Evolutionary conservation across 2,329 filamentous ascomycete species (phyloP).

Genomic region (Didymella keratinophila): DNA sequence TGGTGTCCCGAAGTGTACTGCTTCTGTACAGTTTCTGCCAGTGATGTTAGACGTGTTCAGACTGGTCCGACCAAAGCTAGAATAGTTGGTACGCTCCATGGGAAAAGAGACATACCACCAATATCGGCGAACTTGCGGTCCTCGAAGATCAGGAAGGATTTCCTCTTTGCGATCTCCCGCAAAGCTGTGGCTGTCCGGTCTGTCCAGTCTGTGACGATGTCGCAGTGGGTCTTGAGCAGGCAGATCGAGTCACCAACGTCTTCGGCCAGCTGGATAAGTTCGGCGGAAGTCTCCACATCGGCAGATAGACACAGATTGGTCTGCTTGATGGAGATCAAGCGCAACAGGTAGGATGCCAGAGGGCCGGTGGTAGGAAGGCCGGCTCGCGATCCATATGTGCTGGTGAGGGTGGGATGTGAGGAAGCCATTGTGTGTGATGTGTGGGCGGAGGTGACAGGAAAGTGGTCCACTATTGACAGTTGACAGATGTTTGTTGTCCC

Average conservation of each 20-base stretch:
- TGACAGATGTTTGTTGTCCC: slow-evolving; percentile 16
- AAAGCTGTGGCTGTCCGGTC: slow-evolving; percentile 61
- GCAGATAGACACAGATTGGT: slow-evolving; percentile 65
- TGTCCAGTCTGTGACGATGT: slow-evolving; percentile 68
- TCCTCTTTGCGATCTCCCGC: slow-evolving; percentile 57
- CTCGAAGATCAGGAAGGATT: slow-evolving; percentile 62
- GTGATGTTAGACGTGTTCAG: slow-evolving; percentile 8
- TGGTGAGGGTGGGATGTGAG: slow-evolving; percentile 45
- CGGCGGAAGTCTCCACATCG: slow-evolving; percentile 63
- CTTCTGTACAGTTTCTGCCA: slow-evolving; percentile 61
- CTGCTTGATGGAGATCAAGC: slow-evolving; percentile 59
- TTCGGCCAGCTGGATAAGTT: slow-evolving; percentile 64
- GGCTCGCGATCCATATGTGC: slow-evolving; percentile 57
- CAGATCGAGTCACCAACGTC: slow-evolving; percentile 68
- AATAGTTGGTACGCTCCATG: slow-evolving; percentile 5
- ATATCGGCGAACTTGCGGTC: slow-evolving; percentile 65
- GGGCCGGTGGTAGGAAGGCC: slow-evolving; percentile 53
- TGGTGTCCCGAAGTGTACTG: slow-evolving; percentile 62
- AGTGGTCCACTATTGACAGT: slow-evolving; percentile 2
- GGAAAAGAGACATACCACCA: slow-evolving; percentile 54
- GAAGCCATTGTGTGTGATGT: slow-evolving; percentile 38
- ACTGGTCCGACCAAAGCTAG: not conserved
- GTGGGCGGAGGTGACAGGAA: slow-evolving; percentile 6
- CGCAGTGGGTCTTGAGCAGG: slow-evolving; percentile 67
- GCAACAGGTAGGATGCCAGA: slow-evolving; percentile 58